These are phyloP conservation scores for Colletotrichum siamense DNA, from an alignment of 2,329 filamentous ascomycete species.

Conservation along the genomic window DNA sequence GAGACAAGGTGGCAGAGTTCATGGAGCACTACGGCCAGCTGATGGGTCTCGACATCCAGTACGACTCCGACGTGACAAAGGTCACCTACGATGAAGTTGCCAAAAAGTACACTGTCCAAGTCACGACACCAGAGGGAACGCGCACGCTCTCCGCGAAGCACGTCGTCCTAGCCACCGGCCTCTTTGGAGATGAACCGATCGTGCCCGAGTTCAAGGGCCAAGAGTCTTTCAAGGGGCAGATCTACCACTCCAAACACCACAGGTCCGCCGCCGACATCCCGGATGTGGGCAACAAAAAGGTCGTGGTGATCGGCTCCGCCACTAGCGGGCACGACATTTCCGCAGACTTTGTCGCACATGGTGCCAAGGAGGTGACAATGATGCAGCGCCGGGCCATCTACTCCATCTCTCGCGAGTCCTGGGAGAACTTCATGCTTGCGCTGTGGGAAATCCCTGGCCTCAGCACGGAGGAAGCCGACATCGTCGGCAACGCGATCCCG, in stretches of 20 bases:
- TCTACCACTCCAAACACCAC: constrained; percentile 50
- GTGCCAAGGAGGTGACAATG: constrained; percentile 54
- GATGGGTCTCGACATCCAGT: constrained; percentile 54
- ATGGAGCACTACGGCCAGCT: constrained; percentile 52
- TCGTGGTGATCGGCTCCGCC: constrained; percentile 53
- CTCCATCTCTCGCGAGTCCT: constrained; percentile 47
- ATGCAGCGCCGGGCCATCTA: constrained; percentile 57
- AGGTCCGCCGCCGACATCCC: constrained; percentile 39
- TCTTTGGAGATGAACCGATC: constrained; percentile 43
- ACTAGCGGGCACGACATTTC: constrained; percentile 57
- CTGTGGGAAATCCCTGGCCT: constrained; percentile 39
- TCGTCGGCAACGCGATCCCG: constrained; percentile 50
- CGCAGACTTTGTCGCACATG: constrained; percentile 53
- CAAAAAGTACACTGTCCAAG: constrained; percentile 41
- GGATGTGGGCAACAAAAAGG: constrained; percentile 39
- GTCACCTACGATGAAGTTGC: constrained; percentile 42
- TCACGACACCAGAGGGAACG: constrained; percentile 26
- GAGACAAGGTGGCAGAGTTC: constrained; percentile 53
- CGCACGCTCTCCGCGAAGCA: constrained; percentile 42
- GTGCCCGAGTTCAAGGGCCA: constrained; percentile 45
- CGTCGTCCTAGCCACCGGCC: constrained; percentile 52
- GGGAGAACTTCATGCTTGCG: constrained; percentile 47
- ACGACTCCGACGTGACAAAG: constrained; percentile 40
- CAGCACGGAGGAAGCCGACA: constrained; percentile 55
- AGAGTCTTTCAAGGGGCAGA: constrained; percentile 43